phyloP scores from a whole-genome alignment of 2,329 filamentous ascomycete species.

The Boeremia lycopersici region DNA sequence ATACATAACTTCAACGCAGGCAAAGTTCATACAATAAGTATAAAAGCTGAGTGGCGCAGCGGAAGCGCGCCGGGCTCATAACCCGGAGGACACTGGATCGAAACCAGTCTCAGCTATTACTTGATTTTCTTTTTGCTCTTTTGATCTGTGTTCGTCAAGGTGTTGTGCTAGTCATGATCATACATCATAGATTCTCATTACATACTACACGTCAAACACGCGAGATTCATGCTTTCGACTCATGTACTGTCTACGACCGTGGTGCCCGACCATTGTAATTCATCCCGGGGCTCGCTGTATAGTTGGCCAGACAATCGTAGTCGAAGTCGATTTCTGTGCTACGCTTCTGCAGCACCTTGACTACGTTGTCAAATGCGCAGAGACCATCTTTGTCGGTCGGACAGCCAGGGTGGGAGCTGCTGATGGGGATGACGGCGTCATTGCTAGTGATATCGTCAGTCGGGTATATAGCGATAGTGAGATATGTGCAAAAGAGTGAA shows the following conservation, averaged over 20 bases:
- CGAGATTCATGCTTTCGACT: no score
- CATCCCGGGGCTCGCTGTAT: constrained; percentile 29
- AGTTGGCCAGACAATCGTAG: constrained; percentile 41
- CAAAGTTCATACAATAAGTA: no score
- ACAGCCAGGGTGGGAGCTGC: constrained; percentile 32
- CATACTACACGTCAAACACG: no score
- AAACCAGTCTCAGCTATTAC: constrained; percentile 28
- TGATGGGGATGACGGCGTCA: constrained; percentile 37
- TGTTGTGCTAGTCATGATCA: no score
- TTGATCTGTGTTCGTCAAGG: not conserved
- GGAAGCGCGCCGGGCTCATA: constrained; percentile 44
- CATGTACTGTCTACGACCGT: not conserved
- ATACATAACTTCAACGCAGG: no score
- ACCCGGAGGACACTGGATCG: constrained; percentile 39
- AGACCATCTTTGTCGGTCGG: constrained; percentile 29
- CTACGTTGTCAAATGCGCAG: constrained; percentile 37
- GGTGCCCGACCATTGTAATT: constrained; percentile 41
- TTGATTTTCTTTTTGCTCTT: constrained; percentile 6
- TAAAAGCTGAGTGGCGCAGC: constrained; percentile 36
- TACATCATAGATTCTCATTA: no score
- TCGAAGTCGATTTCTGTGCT: constrained; percentile 37
- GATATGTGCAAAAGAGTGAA: not conserved
- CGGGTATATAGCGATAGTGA: not conserved
- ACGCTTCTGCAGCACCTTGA: constrained; percentile 34
- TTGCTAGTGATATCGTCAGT: constrained; percentile 19